Evolutionary conservation across 2,329 filamentous ascomycete species (phyloP), one percentile per base, ranked within the genome.

Genomic region (Fusarium scirpi): DNA sequence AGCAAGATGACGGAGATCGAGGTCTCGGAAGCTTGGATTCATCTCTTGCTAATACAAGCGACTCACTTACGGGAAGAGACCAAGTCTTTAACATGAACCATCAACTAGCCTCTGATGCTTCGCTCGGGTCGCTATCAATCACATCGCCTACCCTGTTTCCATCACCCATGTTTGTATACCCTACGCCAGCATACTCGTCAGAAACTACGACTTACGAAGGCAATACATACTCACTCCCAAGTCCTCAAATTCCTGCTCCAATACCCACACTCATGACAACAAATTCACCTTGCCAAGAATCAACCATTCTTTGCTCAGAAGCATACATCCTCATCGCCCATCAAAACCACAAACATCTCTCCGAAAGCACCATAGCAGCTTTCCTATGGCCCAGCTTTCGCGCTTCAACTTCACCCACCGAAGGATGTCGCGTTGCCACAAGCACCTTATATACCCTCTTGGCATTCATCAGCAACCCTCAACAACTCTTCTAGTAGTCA

Each of bases 281-380:
- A 18, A 18, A 38, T 38, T 11, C 32, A 18, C 3, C 13, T 22
- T 40, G 38, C 7, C 58, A 61, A 12, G 76, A 78, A 49, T 76
- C 76, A 5, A 81, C 78, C 5, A 78, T 76, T 0, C 71, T 72
- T 7, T 81, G 79, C 58, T 67, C 69, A 3, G 76, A 78, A 22
- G 79, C 79, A 8, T 79, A 77, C 43, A 59, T 70, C 3, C 74
- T 81, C 41, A 76, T 81, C 24, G 53, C 70, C 38, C 71, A 79
- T 61, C 75, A 77, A 44, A 79, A 79, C 20, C n/a, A 16, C 41
- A 44, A 22, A 16, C 15, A 22, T 0, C 9, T 44, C 41, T 3
- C 41, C 5, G 41, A 47, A 8, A 22, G 27, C 20, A 49, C 52
- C 20, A 67, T 79, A n/a, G 60, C 57, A 34, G 46, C 51, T 16